These are phyloP conservation scores for Biancaea sappan DNA, from an alignment of 306 rosid species.

Conservation along the genomic window DNA sequence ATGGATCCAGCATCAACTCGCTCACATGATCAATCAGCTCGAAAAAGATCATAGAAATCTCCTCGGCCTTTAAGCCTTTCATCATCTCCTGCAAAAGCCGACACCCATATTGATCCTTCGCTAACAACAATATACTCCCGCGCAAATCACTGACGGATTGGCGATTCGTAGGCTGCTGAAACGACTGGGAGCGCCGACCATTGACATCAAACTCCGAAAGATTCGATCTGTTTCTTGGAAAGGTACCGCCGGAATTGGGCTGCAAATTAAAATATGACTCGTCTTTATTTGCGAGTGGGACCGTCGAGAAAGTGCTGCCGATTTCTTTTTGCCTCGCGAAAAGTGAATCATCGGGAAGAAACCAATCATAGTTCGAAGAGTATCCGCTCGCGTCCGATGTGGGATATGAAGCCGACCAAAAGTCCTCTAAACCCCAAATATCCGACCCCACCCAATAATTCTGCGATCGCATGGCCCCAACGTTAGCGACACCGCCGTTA, in stretches of 20 bases:
- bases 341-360: conserved; percentile 7
- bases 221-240: neutral
- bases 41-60: conserved; percentile 26
- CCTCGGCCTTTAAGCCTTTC: conserved; percentile 22
- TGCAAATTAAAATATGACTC: neutral
- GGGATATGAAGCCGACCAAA: neutral
- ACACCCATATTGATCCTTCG: conserved; percentile 49
- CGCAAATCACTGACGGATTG: conserved; percentile 20
- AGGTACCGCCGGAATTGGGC: neutral
- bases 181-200: conserved; percentile 17
- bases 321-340: conserved; percentile 7
- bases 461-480: neutral
- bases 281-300: conserved; percentile 19
- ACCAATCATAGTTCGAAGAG: neutral
- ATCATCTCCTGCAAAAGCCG: conserved; percentile 42
- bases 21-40: conserved; percentile 45
- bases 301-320: neutral
- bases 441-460: conserved; percentile 8
- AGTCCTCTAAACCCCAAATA: neutral
- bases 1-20: conserved; percentile 49
- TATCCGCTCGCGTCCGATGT: neutral
- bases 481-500: neutral
- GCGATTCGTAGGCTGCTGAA: neutral
- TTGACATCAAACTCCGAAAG: neutral
- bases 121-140: conserved; percentile 36